Evolutionary conservation across 768 basidiomycete genomes (phyloP).

Genomic region (Termitomyces sp.): DNA sequence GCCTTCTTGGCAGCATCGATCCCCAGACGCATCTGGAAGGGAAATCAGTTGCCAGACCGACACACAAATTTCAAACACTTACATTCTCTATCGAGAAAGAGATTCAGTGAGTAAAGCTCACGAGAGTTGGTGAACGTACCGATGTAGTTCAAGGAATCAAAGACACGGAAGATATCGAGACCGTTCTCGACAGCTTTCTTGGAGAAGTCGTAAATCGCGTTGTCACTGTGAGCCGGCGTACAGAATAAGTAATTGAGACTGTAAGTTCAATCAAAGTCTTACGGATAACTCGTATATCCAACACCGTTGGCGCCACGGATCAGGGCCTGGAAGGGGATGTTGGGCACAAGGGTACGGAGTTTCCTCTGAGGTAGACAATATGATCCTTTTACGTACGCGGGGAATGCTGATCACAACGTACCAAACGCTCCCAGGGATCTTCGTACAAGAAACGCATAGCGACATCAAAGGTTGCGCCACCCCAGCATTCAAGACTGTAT

Average conservation of each 20-base stretch:
- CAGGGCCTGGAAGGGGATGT: constrained; percentile 97
- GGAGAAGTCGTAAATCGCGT: constrained; percentile 99
- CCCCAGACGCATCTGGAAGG: constrained; percentile 84
- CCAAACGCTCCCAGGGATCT: constrained; percentile 98
- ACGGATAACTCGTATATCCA: constrained; percentile 98
- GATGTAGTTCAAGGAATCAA: constrained; percentile 98
- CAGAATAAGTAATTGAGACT: not conserved
- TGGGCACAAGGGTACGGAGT: constrained; percentile 93
- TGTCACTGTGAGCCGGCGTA: constrained; percentile 57
- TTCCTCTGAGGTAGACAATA: constrained; percentile 55
- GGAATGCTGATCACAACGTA: constrained; percentile 30
- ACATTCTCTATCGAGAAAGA: constrained; percentile 61
- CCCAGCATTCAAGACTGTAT: constrained; percentile 98
- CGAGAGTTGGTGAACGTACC: constrained; percentile 39
- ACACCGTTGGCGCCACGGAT: constrained; percentile 99
- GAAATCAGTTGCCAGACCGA: not conserved
- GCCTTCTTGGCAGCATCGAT: constrained; percentile 99
- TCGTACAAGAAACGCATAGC: constrained; percentile 99
- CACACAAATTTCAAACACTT: constrained; percentile 22
- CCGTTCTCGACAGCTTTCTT: constrained; percentile 99
- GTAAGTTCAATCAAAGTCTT: constrained; percentile 25
- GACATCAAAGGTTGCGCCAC: constrained; percentile 98
- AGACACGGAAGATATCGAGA: constrained; percentile 98
- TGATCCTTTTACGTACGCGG: constrained; percentile 2
- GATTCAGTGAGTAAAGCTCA: not conserved